Evolutionary conservation across 805 yeast genomes (phyloP).

Genomic region (Suhomyces vadensis): DNA sequence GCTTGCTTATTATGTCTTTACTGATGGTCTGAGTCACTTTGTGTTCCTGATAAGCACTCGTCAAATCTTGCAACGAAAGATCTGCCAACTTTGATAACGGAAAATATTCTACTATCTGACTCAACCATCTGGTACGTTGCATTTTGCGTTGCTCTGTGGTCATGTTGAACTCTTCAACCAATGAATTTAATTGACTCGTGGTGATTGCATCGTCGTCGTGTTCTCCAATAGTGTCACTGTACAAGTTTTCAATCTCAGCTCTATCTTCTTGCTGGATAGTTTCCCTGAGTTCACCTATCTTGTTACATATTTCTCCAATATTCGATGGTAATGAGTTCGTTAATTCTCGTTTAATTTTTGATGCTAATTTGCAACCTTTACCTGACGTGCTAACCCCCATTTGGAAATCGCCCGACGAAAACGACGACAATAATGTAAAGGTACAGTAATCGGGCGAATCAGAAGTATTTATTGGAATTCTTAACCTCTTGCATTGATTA

Average conservation of each 20-base stretch:
- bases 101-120: slow-evolving; percentile 88
- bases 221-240: slow-evolving; percentile 44
- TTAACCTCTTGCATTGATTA: slow-evolving; percentile 51
- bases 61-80: slow-evolving; percentile 59
- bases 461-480: slow-evolving; percentile 82
- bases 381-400: slow-evolving; percentile 84
- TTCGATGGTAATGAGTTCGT: slow-evolving; percentile 64
- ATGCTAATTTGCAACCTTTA: slow-evolving; percentile 85
- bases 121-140: slow-evolving; percentile 77
- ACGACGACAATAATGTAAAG: slow-evolving; percentile 74
- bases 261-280: slow-evolving; percentile 56
- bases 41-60: slow-evolving; percentile 38
- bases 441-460: slow-evolving; percentile 73
- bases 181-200: slow-evolving; percentile 55
- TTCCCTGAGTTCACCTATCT: slow-evolving; percentile 66
- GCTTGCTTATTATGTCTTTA: slow-evolving; percentile 11
- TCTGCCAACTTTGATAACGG: slow-evolving; percentile 68
- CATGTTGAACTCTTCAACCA: slow-evolving; percentile 61
- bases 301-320: slow-evolving; percentile 65
- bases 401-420: slow-evolving; percentile 70
- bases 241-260: slow-evolving; percentile 23
- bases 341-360: slow-evolving; percentile 74
- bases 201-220: slow-evolving; percentile 73
- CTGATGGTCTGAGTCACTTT: slow-evolving; percentile 12
- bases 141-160: slow-evolving; percentile 50